phyloP scores from a whole-genome alignment of 495 filamentous ascomycete genomes.

The Neurospora pannonica region DNA sequence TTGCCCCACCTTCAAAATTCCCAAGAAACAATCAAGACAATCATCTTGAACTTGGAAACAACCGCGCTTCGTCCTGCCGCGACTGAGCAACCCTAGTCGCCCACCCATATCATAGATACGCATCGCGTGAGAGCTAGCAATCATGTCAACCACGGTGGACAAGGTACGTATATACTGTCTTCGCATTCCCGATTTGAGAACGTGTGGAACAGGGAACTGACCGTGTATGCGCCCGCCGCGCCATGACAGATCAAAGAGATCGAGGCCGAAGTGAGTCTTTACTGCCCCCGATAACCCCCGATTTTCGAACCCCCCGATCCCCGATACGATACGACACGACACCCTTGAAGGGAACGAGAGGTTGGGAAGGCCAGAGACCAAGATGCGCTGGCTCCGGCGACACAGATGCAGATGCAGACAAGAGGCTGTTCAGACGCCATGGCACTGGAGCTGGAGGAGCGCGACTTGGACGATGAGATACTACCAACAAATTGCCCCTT shows the following conservation, averaged over 20 bases:
- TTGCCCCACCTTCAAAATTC: constrained; percentile 31
- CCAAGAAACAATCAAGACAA: constrained; percentile 5
- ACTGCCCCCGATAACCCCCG: neutral
- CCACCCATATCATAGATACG: neutral
- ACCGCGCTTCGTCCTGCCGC: neutral
- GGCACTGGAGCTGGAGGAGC: neutral
- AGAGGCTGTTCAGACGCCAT: neutral
- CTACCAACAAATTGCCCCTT: constrained; percentile 9
- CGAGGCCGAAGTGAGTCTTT: constrained; percentile 68
- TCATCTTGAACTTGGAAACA: constrained; percentile 7
- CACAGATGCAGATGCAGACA: neutral
- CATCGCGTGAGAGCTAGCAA: constrained; percentile 28
- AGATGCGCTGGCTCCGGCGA: neutral
- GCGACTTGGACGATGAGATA: constrained; percentile 5
- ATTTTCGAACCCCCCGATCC: neutral
- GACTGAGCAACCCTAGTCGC: neutral
- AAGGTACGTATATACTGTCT: constrained; percentile 52
- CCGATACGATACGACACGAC: neutral
- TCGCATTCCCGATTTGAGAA: neutral
- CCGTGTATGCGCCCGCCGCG: constrained; percentile 7
- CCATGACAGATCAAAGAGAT: constrained; percentile 82
- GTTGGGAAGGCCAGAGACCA: neutral
- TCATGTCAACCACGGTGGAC: constrained; percentile 91
- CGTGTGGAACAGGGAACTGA: neutral
- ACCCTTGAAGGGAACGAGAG: neutral